These are phyloP conservation scores for Heterobasidion annosum DNA, from an alignment of 1,284 basidiomycete species.

Conservation along the genomic window DNA sequence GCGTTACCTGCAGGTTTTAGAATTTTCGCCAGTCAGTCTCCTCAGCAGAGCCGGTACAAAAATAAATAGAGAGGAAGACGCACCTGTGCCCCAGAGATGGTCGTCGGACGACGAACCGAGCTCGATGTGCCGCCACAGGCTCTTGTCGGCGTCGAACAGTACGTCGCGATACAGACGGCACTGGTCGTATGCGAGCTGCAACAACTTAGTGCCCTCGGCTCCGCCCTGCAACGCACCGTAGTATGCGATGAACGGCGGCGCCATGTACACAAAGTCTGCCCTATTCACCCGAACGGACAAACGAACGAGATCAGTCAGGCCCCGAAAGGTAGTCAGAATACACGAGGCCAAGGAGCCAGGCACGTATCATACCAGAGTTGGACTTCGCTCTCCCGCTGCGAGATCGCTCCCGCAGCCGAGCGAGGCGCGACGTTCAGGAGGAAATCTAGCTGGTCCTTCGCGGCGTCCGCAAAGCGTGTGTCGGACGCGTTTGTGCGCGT, in stretches of 20 bases:
- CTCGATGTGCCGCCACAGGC: constrained; percentile 47
- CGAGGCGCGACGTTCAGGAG: constrained; percentile 50
- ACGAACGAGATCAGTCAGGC: background rate
- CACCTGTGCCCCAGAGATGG: constrained; percentile 40
- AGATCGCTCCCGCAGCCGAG: constrained; percentile 53
- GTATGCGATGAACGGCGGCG: constrained; percentile 73
- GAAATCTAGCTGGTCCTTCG: constrained; percentile 47
- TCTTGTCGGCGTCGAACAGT: constrained; percentile 27
- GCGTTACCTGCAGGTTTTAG: constrained; percentile 35
- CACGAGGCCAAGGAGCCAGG: background rate
- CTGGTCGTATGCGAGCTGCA: constrained; percentile 60
- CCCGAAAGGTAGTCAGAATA: no score
- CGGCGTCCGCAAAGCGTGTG: constrained; percentile 39
- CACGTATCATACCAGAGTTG: constrained; percentile 39
- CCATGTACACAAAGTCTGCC: constrained; percentile 65
- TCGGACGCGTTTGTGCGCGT: constrained; percentile 28
- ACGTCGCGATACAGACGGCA: constrained; percentile 52
- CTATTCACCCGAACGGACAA: background rate
- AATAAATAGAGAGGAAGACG: background rate
- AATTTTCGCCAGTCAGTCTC: no score
- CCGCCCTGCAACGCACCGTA: constrained; percentile 45
- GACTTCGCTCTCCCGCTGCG: constrained; percentile 44
- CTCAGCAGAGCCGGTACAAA: no score
- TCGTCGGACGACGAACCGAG: constrained; percentile 35
- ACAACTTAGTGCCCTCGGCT: constrained; percentile 30